Percentiles rank a stretch among this genome's conserved stretches.
Evolutionary conservation across 768 basidiomycete genomes (phyloP).

Genomic region (Lentinus tigrinus): DNA sequence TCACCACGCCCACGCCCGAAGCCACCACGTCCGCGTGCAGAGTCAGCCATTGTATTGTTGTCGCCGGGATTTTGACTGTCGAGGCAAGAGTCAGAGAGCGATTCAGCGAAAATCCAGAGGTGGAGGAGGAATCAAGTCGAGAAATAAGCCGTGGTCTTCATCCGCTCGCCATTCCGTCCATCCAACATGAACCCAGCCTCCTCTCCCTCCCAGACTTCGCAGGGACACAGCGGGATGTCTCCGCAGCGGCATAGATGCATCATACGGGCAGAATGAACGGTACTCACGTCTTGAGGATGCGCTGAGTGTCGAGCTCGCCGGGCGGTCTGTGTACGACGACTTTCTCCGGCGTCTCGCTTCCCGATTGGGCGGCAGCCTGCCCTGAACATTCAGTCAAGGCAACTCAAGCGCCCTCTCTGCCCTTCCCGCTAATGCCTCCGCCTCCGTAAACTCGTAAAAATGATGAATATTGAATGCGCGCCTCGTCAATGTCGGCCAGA

Average conservation of each 20-base stretch:
- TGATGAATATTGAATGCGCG: too few species aligned
- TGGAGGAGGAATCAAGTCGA: background rate
- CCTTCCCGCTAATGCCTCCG: too few species aligned
- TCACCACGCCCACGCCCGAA: conserved; percentile 85
- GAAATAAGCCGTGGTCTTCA: conserved; percentile 3
- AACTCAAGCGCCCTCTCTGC: too few species aligned
- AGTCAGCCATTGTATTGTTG: conserved; percentile 69
- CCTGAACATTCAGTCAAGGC: conserved; percentile 7
- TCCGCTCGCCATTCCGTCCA: conserved; percentile 7
- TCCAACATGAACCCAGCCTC: conserved; percentile 12
- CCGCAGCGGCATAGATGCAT: background rate
- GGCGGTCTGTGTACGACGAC: conserved; percentile 20
- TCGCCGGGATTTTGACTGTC: conserved; percentile 23
- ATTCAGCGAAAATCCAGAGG: background rate
- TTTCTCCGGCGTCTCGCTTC: conserved; percentile 9
- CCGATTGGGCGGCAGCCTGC: conserved; percentile 13
- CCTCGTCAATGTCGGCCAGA: too few species aligned
- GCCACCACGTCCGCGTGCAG: conserved; percentile 81
- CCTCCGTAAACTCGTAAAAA: too few species aligned
- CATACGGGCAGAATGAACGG: conserved; percentile 12
- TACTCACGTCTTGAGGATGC: conserved; percentile 41
- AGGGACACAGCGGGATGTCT: background rate
- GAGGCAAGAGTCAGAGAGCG: background rate
- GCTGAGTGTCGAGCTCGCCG: conserved; percentile 29
- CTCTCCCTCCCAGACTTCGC: background rate